These are phyloP conservation scores for Trichoderma erinaceum DNA, from an alignment of 495 filamentous ascomycete genomes.

Conservation along the genomic window DNA sequence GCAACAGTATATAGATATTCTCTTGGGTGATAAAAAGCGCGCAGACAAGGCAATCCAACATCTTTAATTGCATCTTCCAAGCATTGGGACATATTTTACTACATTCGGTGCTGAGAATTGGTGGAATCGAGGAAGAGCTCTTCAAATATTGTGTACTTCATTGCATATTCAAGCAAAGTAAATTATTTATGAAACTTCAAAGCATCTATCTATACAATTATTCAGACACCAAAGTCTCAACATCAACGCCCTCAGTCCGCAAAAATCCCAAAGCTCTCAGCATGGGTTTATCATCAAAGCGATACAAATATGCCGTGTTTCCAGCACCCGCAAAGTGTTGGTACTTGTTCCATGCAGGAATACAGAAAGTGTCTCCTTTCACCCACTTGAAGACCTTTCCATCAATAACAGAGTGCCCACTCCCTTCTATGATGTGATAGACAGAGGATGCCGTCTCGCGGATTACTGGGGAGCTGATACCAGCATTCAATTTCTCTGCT, in stretches of 20 bases:
- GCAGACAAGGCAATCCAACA: no score
- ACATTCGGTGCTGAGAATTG: no score
- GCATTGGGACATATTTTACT: no score
- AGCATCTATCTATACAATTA: neutral
- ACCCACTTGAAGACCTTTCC: neutral
- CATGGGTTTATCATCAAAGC: neutral
- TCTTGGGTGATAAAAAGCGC: no score
- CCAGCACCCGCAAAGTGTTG: neutral
- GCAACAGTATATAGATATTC: no score
- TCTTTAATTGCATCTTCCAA: no score
- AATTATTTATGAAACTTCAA: neutral
- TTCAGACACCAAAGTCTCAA: conserved; percentile 3
- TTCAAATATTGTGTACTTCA: no score
- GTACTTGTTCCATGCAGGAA: neutral
- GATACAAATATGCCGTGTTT: neutral
- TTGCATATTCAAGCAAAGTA: neutral
- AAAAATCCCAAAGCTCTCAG: neutral
- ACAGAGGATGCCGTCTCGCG: neutral
- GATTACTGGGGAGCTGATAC: neutral
- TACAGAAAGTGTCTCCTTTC: neutral
- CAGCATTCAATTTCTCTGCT: neutral
- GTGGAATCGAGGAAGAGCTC: no score
- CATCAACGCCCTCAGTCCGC: neutral
- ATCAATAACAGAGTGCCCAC: neutral
- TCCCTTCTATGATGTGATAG: neutral